A percentile compares a stretch with the other conserved stretches of the same genome.
phyloP scores from a whole-genome alignment of 768 basidiomycete species.

The Sistotremastrum niveocremeum region DNA sequence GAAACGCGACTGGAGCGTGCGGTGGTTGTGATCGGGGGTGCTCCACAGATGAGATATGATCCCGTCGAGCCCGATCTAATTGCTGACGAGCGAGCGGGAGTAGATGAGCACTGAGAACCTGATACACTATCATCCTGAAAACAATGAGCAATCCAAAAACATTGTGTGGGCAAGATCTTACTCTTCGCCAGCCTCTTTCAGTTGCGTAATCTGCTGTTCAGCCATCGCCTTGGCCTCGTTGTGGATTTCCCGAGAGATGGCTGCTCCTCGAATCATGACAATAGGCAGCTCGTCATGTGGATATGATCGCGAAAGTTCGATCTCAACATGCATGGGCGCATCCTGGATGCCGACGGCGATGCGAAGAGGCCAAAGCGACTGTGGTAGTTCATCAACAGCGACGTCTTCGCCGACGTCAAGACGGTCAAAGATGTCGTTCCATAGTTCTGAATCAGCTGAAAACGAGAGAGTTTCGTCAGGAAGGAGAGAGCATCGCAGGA shows the following conservation, averaged over 20 bases:
- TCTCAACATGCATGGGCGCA: constrained; percentile 24
- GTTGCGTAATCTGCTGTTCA: constrained; percentile 22
- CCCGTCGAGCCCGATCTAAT: background rate
- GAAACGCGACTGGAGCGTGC: constrained; percentile 21
- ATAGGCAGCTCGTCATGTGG: constrained; percentile 7
- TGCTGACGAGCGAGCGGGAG: background rate
- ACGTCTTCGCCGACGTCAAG: constrained; percentile 6
- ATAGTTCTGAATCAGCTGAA: constrained; percentile 22
- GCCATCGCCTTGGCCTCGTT: constrained; percentile 33
- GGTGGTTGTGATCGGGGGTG: background rate
- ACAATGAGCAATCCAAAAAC: background rate
- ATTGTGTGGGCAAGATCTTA: background rate
- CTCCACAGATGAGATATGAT: background rate
- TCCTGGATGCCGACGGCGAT: constrained; percentile 22
- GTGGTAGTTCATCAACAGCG: constrained; percentile 1
- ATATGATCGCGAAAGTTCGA: constrained; percentile 14
- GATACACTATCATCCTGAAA: background rate
- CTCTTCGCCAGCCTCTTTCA: constrained; percentile 19
- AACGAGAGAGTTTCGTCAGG: constrained; percentile 42
- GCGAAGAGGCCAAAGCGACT: constrained; percentile 14
- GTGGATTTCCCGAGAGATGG: constrained; percentile 32
- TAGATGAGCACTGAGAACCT: background rate
- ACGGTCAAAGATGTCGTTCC: constrained; percentile 18
- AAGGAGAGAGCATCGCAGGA: constrained; percentile 49
- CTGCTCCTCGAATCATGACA: constrained; percentile 34